Conservation (phyloP, 345 rosid genomes). For the Sapria himalayana region DNA sequence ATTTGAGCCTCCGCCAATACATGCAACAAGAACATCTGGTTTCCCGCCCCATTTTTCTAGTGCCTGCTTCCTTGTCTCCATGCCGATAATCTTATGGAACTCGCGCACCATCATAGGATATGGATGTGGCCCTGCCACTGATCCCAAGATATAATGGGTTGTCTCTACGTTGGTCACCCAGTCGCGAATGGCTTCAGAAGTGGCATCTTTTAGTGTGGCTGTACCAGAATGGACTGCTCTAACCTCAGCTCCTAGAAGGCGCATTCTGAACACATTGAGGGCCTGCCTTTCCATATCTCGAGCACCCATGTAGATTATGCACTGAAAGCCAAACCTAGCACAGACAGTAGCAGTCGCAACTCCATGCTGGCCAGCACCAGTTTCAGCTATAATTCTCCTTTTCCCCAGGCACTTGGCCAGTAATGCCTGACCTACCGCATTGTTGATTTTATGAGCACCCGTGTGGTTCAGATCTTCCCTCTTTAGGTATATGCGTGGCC, state of each 20-base stretch:
- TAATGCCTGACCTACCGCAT: conserved; percentile 74
- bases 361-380: conserved; percentile 96
- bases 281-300: conserved; percentile 91
- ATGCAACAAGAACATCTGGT: conserved; percentile 81
- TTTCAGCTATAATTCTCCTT: conserved; percentile 70
- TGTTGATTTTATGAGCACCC: conserved; percentile 85
- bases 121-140: conserved; percentile 97
- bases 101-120: conserved; percentile 94
- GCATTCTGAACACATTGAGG: conserved; percentile 82
- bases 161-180: conserved; percentile 94
- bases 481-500: conserved; percentile 71
- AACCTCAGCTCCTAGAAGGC: conserved; percentile 84
- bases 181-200: conserved; percentile 32
- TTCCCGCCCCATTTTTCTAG: conserved; percentile 89
- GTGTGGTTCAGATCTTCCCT: conserved; percentile 96
- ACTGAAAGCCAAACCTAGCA: conserved; percentile 62
- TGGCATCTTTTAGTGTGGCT: not conserved
- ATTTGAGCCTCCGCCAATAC: conserved; percentile 89
- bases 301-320: conserved; percentile 84
- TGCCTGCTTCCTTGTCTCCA: conserved; percentile 74
- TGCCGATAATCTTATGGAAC: conserved; percentile 80
- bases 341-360: conserved; percentile 95
- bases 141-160: conserved; percentile 87
- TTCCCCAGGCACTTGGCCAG: conserved; percentile 79
- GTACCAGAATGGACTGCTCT: conserved; percentile 8